phyloP scores from a whole-genome alignment of 1,284 basidiomycete genomes.

The Mycosarcoma mackinlayi region DNA sequence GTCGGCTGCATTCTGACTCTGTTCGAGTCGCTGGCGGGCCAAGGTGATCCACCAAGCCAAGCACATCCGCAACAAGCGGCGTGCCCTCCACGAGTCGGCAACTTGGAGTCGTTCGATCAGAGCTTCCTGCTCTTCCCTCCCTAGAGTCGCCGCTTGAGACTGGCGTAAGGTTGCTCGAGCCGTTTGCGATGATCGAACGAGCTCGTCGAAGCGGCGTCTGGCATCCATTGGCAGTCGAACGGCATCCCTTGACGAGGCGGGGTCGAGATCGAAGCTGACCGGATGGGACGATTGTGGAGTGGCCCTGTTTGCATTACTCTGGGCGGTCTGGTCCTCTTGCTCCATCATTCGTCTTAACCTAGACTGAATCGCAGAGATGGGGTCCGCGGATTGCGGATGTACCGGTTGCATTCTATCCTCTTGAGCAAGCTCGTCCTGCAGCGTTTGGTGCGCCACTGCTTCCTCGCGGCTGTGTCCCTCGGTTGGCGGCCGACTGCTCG shows the following conservation, averaged over 20 bases:
- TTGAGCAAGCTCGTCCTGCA: neutral
- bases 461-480: neutral
- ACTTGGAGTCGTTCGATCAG: constrained; percentile 3
- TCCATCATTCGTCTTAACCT: constrained; percentile 27
- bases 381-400: constrained; percentile 13
- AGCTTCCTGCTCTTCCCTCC: constrained; percentile 16
- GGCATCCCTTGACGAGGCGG: neutral
- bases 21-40: constrained; percentile 24
- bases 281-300: neutral
- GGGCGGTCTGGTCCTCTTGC: neutral
- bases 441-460: too few relatives aligned
- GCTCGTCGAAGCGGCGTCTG: constrained; percentile 47
- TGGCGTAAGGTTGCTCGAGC: constrained; percentile 28
- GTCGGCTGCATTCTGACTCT: constrained; percentile 19
- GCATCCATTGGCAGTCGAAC: constrained; percentile 17
- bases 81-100: constrained; percentile 35
- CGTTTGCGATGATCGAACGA: constrained; percentile 40
- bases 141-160: constrained; percentile 12
- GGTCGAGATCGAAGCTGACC: neutral
- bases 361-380: constrained; percentile 41
- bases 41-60: constrained; percentile 52
- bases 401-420: neutral
- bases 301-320: neutral
- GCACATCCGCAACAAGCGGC: constrained; percentile 20
- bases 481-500: constrained; percentile 24